Evolutionary conservation across 1,139 yeast species (phyloP).

Genomic region (Meyerozyma athensensis): DNA sequence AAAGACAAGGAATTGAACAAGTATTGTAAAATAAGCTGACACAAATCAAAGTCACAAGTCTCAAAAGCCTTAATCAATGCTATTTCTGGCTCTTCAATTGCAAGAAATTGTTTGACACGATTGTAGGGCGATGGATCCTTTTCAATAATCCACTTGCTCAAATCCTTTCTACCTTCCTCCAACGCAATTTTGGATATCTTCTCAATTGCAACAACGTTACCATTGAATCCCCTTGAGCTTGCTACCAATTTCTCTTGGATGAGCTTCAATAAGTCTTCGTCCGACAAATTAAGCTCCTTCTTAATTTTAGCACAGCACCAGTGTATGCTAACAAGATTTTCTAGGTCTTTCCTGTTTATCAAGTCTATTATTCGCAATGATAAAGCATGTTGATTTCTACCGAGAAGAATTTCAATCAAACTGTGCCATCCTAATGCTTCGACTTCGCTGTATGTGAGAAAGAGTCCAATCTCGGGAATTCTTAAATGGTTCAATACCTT

Average conservation of each 20-base stretch:
- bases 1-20: slow-evolving; percentile 38
- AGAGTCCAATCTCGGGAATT: slow-evolving; percentile 59
- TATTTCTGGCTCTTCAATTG: slow-evolving; percentile 66
- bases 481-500: slow-evolving; percentile 70
- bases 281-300: slow-evolving; percentile 49
- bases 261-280: slow-evolving; percentile 49
- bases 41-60: slow-evolving; percentile 61
- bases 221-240: slow-evolving; percentile 8
- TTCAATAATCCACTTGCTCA: slow-evolving; percentile 63
- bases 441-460: slow-evolving; percentile 57
- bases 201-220: slow-evolving; percentile 50
- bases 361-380: slow-evolving; percentile 59
- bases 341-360: slow-evolving; percentile 41
- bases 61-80: slow-evolving; percentile 70
- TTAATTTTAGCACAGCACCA: slow-evolving; percentile 82
- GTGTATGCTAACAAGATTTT: slow-evolving; percentile 56
- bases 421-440: slow-evolving; percentile 46
- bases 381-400: slow-evolving; percentile 57
- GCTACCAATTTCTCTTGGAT: slow-evolving; percentile 43
- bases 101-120: slow-evolving; percentile 61
- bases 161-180: slow-evolving; percentile 72
- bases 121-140: slow-evolving; percentile 63
- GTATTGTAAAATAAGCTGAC: slow-evolving; percentile 53
- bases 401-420: slow-evolving; percentile 54
- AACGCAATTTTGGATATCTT: slow-evolving; percentile 66